Evolutionary conservation across 2,329 filamentous ascomycete genomes (phyloP).

Genomic region (Colletotrichum lini): DNA sequence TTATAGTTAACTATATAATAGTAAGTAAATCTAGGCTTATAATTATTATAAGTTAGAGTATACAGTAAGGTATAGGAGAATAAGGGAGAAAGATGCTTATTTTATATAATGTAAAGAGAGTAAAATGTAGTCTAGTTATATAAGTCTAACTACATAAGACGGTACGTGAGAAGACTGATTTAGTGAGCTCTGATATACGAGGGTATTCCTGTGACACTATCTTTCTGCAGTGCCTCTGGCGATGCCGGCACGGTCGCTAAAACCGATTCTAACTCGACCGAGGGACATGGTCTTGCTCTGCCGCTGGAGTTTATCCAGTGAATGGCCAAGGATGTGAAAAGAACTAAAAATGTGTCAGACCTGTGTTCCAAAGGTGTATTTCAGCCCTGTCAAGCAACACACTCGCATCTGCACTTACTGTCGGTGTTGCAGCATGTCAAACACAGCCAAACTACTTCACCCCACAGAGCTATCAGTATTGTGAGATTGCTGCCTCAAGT

Average conservation of each 20-base stretch:
- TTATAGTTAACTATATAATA: too few relatives aligned
- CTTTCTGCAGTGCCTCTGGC: not conserved
- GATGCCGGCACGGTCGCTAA: not conserved
- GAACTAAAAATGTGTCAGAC: not conserved
- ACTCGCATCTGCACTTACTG: not conserved
- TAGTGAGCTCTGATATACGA: too few relatives aligned
- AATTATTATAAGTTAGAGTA: too few relatives aligned
- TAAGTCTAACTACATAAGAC: too few relatives aligned
- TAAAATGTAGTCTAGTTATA: too few relatives aligned
- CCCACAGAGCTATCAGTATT: constrained; percentile 6
- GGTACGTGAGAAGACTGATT: too few relatives aligned
- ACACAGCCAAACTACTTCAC: constrained; percentile 22
- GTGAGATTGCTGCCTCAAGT: constrained; percentile 13
- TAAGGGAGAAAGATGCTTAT: too few relatives aligned
- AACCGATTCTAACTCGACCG: not conserved
- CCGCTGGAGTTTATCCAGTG: constrained; percentile 19
- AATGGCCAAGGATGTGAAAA: constrained; percentile 6
- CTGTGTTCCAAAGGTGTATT: not conserved
- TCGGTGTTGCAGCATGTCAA: constrained; percentile 29
- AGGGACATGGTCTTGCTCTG: not conserved
- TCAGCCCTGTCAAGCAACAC: not conserved
- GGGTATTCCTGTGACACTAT: too few relatives aligned
- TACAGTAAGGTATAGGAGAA: too few relatives aligned
- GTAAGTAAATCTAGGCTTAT: too few relatives aligned
- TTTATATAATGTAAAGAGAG: too few relatives aligned